phyloP scores from a whole-genome alignment of 2,329 filamentous ascomycete species.

The Phaeosphaeria sp. region DNA sequence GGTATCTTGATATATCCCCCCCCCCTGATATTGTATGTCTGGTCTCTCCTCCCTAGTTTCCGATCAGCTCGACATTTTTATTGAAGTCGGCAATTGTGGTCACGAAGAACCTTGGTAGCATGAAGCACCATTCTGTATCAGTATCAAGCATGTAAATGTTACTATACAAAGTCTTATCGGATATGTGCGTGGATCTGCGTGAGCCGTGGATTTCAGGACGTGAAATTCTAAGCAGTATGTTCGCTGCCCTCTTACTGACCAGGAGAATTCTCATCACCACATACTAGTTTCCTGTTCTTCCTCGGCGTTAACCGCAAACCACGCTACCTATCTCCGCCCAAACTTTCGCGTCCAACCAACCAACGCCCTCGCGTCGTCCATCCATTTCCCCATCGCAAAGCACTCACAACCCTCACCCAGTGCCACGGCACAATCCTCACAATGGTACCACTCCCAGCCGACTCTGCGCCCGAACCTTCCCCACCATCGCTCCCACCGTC shows the following conservation, averaged over 20 bases:
- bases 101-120: background rate
- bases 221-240: no score
- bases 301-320: background rate
- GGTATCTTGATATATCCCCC: background rate
- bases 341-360: conserved; percentile 18
- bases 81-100: background rate
- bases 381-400: no score
- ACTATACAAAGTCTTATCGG: background rate
- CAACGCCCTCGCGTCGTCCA: background rate
- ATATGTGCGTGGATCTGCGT: background rate
- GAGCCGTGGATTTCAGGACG: no score
- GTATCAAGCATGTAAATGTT: background rate
- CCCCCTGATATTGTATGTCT: background rate
- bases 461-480: background rate
- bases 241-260: no score
- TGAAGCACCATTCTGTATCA: background rate
- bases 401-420: background rate
- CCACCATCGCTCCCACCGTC: background rate
- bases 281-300: background rate
- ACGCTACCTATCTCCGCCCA: conserved; percentile 31
- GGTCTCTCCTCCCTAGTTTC: background rate
- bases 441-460: background rate
- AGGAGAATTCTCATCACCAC: no score
- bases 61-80: background rate
- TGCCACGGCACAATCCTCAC: background rate